Evolutionary conservation across 164 flowering plant genomes (phyloP).

Genomic region (Akebia trifoliata): DNA sequence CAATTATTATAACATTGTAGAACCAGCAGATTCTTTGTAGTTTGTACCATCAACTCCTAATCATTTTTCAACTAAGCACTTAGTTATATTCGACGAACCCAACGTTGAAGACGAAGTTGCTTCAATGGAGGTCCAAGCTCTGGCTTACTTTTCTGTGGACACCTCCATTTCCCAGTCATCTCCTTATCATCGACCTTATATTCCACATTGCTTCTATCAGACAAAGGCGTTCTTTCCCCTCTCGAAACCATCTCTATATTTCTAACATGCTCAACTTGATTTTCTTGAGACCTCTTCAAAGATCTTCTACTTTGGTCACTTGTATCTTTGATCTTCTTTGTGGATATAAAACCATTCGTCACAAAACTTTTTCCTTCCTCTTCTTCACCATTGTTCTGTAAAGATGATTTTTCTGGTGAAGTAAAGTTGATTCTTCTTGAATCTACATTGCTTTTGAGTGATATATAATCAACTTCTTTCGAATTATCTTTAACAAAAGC

Average conservation of each 20-base stretch:
- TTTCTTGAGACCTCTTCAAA: conserved; percentile 2
- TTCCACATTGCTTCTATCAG: conserved; percentile 38
- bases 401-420: conserved; percentile 5
- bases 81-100: conserved; percentile 43
- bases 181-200: conserved; percentile 11
- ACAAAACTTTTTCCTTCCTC: conserved; percentile 13
- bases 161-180: conserved; percentile 62
- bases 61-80: too few species aligned
- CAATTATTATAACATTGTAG: too few species aligned
- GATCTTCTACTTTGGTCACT: conserved; percentile 13
- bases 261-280: neutral
- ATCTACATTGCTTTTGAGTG: neutral
- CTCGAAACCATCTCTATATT: neutral
- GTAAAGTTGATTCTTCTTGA: neutral
- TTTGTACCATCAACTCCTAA: too few species aligned
- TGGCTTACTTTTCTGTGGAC: conserved; percentile 65
- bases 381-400: conserved; percentile 19
- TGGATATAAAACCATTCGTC: conserved; percentile 42
- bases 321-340: conserved; percentile 25
- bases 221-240: conserved; percentile 24
- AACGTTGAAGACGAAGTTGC: conserved; percentile 69
- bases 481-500: neutral
- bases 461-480: conserved; percentile 6
- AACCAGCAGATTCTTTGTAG: neutral
- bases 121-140: conserved; percentile 61